phyloP scores from a whole-genome alignment of 306 rosid species.

The Sicyos edulis region DNA sequence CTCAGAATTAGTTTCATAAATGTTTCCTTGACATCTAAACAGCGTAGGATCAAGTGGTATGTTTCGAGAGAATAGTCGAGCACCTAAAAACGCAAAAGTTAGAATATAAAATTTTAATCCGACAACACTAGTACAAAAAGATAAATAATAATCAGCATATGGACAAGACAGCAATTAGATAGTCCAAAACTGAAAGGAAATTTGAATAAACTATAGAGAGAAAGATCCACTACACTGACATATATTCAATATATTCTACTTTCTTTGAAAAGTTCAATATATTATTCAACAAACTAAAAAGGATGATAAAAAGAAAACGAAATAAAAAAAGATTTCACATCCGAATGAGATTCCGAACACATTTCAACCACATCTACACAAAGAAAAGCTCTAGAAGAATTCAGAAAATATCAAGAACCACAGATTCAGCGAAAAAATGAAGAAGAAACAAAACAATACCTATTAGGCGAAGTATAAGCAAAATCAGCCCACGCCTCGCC shows the following conservation, averaged over 20 bases:
- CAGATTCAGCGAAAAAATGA: background rate
- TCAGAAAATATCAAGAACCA: background rate
- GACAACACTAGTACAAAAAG: background rate
- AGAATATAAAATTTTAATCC: background rate
- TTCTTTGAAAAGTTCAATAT: too few species aligned
- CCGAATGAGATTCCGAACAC: background rate
- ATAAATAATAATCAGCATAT: background rate
- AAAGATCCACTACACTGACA: too few species aligned
- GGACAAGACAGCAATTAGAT: background rate
- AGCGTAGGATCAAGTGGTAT: too few species aligned
- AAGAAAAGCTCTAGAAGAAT: background rate
- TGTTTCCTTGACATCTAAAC: too few species aligned
- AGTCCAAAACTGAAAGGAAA: background rate
- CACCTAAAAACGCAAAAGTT: too few species aligned
- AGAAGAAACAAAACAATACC: slow-evolving; percentile 29
- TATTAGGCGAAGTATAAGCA: slow-evolving; percentile 70
- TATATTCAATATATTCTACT: too few species aligned
- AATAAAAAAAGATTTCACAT: background rate
- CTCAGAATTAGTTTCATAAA: too few species aligned
- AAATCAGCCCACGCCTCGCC: slow-evolving; percentile 67
- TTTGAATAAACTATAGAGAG: background rate
- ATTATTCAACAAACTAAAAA: background rate
- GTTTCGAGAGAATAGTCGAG: too few species aligned
- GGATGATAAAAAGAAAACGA: background rate
- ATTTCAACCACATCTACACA: background rate